Evolutionary conservation across 352 stramenopile genomes (phyloP), one percentile per base, ranked within the genome.

Genomic region (Pythium brachiatum): DNA sequence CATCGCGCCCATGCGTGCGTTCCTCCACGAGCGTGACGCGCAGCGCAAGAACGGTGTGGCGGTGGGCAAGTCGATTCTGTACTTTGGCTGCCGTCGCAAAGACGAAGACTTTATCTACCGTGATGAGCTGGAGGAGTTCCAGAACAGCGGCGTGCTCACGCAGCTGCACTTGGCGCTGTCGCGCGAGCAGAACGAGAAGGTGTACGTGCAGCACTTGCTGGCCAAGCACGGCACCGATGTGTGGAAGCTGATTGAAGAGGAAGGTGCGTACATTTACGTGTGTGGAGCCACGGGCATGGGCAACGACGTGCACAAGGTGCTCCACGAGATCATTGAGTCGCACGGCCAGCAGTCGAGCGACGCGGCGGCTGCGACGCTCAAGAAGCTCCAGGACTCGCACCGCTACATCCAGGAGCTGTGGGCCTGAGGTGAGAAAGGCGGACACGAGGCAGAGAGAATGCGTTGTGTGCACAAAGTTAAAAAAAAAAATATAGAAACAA

Each of bases 131-230:
- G 76, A 95, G 57, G 53, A 29, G 3, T 98, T 95, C 48, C 50
- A 93, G 52, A 56, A 71, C 2, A 74, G 84, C n/a, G 94, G 94
- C 6, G 89, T 91, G 52, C 78, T 99, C 20, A 90, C 73, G 26
- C 71, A 96, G 34, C 71, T 99, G 21, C 81, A 98, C 64, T 64
- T 98, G 18, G 97, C 97, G 12, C 99, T 99, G 76, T 98, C 89
- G 47, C 88, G 97, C 20, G 91, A 99, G 53, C 76, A 95, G 57
- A 51, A 71, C 15, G 44, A 97, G 1, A 99, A 99, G 76, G 89
- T 99, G 20, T 99, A 99, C 69, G 97, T 99, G 53, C 97, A 99
- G 80, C 89, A 99, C 74, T 73, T 98, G 62, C 74, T 99, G 15
- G 51, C 78, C 48, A 68, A 97, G 53, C 66, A 97, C 27, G 81